Evolutionary conservation across 805 yeast genomes (phyloP), one percentile per base, ranked within the genome.

Genomic region (Candida piceae): DNA sequence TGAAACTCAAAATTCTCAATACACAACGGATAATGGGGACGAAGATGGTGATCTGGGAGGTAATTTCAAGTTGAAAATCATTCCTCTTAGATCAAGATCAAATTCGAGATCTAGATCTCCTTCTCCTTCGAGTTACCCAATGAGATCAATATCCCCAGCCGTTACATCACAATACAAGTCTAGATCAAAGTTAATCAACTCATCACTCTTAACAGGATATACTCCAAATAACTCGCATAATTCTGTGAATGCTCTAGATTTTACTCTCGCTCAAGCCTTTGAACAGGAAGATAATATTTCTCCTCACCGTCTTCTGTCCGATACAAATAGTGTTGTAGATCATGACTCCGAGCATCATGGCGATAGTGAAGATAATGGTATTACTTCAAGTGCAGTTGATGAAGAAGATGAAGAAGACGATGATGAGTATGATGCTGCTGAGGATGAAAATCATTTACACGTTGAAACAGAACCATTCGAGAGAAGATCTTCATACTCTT

Each of bases 51-150:
- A 54, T 38, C 29, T 52, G n/a, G 57, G 55, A n/a, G 54, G 58
- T 7, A 42, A 46, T 33, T 53, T 58, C 37, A 46, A 44, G 16
- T 34, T 53, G 33, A 47, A 51, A 25, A 57, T 57, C 15, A 49
- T 47, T 3, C 61, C 62, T 18, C 48, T 58, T 10, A 40, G 57
- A 40, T 55, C 60, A 15, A 29, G 52, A 23, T 55, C 59, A 4
- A 34, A 34, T 9, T 56, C 60, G 4, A 34, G 31, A 4, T 37
- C 38, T 12, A 28, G 44, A 22, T 41, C 40, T n/a, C 38, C 33
- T 8, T 28, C 31, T 8, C 51, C 51, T 7, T 42, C 45, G 1
- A 26, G 32, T 17, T 29, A 44, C 3, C 42, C 36, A 15, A 26
- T 45, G 15, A 32, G 57, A 16, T 32, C 49, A 2, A 23, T 28